A percentile compares a stretch with the other conserved stretches of the same genome.
Conservation (phyloP, 495 filamentous ascomycete species). For the Podospora anserina region DNA sequence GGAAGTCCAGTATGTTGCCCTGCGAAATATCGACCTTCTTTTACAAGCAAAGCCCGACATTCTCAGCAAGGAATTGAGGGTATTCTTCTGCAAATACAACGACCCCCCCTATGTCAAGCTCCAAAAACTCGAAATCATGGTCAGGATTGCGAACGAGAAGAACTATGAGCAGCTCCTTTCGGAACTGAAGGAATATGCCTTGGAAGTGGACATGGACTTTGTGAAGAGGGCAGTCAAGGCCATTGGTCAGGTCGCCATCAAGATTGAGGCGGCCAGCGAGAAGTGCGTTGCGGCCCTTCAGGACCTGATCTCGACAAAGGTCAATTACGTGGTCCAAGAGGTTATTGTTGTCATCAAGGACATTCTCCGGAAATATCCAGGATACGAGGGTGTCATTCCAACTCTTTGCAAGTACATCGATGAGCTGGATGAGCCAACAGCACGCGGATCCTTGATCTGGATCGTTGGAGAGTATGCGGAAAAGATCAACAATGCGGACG, state of each 20-base stretch:
- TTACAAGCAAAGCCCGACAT: constrained; percentile 96
- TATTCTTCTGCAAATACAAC: constrained; percentile 99
- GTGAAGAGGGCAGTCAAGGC: constrained; percentile 89
- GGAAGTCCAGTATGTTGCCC: constrained; percentile 95
- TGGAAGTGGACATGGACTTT: constrained; percentile 99
- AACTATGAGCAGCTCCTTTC: constrained; percentile 93
- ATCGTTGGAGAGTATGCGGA: constrained; percentile 98
- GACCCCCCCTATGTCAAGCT: constrained; percentile 97
- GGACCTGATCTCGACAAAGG: constrained; percentile 92
- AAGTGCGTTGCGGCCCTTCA: constrained; percentile 92
- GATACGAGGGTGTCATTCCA: constrained; percentile 96
- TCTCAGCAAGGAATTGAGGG: constrained; percentile 91
- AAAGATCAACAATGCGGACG: constrained; percentile 96
- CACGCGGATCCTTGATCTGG: constrained; percentile 90
- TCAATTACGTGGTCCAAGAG: constrained; percentile 98
- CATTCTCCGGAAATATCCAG: constrained; percentile 95
- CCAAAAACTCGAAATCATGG: constrained; percentile 98
- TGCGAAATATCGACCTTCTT: constrained; percentile 92
- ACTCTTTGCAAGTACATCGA: constrained; percentile 96
- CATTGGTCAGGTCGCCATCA: constrained; percentile 96
- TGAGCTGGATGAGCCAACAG: constrained; percentile 92
- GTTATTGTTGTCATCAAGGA: constrained; percentile 98
- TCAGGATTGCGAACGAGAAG: constrained; percentile 95
- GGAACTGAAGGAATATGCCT: constrained; percentile 93
- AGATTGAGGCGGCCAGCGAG: constrained; percentile 90